Percentiles rank a stretch among this genome's conserved stretches.
Evolutionary conservation across 805 yeast species (phyloP).

Genomic region (Komagataella kurtzmanii): DNA sequence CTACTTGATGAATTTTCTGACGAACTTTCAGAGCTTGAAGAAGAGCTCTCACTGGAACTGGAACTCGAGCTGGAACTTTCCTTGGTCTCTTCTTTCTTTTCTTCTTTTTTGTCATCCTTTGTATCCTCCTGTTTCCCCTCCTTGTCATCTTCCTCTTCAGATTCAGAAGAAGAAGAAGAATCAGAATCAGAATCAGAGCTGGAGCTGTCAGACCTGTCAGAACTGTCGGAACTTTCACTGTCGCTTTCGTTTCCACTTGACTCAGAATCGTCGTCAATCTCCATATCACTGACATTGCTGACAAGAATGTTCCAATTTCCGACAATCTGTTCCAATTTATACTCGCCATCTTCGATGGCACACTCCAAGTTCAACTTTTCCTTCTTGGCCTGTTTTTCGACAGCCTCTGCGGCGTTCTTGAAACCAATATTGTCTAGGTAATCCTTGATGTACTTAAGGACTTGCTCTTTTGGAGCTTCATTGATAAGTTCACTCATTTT

Average conservation of each 20-base stretch:
- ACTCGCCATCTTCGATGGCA: conserved; percentile 4
- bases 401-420: conserved; percentile 4
- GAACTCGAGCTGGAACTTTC: neutral
- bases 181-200: conserved; percentile 12
- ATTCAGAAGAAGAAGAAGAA: conserved; percentile 9
- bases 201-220: conserved; percentile 5
- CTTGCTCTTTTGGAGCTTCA: conserved; percentile 1
- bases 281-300: conserved; percentile 1
- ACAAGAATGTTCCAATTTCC: neutral
- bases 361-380: neutral
- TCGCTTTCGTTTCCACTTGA: conserved; percentile 7
- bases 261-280: conserved; percentile 3
- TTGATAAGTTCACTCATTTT: neutral
- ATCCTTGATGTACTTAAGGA: neutral
- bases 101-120: neutral
- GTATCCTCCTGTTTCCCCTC: neutral
- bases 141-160: neutral
- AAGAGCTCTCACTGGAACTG: neutral
- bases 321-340: conserved; percentile 1
- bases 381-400: conserved; percentile 6
- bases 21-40: neutral
- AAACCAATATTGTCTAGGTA: neutral
- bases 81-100: neutral
- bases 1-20: neutral
- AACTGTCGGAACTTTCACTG: conserved; percentile 3